Evolutionary conservation across 2,329 filamentous ascomycete species (phyloP).

Genomic region (Ilyonectria destructans): DNA sequence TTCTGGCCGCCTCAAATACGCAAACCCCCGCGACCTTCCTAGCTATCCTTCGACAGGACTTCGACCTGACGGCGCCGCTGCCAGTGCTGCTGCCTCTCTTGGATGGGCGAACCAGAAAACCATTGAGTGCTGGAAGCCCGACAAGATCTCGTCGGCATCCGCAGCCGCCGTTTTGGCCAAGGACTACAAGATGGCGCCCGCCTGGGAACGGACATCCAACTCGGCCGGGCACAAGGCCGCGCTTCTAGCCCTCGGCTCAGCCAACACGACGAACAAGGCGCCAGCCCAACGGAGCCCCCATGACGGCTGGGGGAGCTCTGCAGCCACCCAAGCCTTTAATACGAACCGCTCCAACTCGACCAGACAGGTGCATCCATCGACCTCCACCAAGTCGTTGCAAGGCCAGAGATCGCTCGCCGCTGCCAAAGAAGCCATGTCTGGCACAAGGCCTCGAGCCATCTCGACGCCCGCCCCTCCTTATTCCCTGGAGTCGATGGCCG

Average conservation of each 20-base stretch:
- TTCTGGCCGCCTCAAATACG: constrained; percentile 76
- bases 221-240: constrained; percentile 83
- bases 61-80: constrained; percentile 71
- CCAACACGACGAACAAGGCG: constrained; percentile 51
- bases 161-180: constrained; percentile 61
- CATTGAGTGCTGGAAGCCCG: constrained; percentile 77
- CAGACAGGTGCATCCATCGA: constrained; percentile 39
- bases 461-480: constrained; percentile 70
- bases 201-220: constrained; percentile 76
- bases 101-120: constrained; percentile 81
- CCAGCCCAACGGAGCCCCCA: constrained; percentile 44
- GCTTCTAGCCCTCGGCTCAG: constrained; percentile 70
- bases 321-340: constrained; percentile 77
- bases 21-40: constrained; percentile 80
- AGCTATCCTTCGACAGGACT: constrained; percentile 81
- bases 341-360: constrained; percentile 54
- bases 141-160: constrained; percentile 68
- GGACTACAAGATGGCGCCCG: constrained; percentile 62
- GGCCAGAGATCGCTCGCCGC: constrained; percentile 80
- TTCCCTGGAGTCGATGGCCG: constrained; percentile 60
- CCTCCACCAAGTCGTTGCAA: constrained; percentile 61
- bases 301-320: constrained; percentile 74
- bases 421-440: constrained; percentile 83
- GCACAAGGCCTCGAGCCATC: constrained; percentile 73
- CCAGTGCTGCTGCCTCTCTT: constrained; percentile 81